These are phyloP conservation scores for Cymbidium sinense DNA, from an alignment of 106 monocot genomes.

Conservation along the genomic window DNA sequence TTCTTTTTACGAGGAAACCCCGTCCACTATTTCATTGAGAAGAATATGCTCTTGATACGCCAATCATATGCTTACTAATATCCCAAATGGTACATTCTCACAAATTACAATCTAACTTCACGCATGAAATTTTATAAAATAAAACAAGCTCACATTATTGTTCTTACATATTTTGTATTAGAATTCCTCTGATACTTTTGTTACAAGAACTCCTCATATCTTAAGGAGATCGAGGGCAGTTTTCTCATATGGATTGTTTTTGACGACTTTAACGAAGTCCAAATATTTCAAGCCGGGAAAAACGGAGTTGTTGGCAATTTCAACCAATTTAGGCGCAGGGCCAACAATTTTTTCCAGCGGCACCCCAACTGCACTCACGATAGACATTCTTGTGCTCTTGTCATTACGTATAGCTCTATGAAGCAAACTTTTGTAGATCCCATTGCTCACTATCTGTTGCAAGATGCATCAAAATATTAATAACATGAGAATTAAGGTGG, in stretches of 20 bases:
- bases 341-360: not conserved
- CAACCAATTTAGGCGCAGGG: not conserved
- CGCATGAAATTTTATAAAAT: too few relatives aligned
- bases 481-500: not conserved
- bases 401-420: not conserved
- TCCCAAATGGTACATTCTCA: too few relatives aligned
- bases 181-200: too few relatives aligned
- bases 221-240: not conserved
- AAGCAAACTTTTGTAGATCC: conserved; percentile 9
- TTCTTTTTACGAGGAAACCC: too few relatives aligned
- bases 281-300: not conserved
- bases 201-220: not conserved
- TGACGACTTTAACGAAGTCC: not conserved
- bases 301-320: not conserved
- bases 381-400: not conserved
- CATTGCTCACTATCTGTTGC: conserved; percentile 10
- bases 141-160: too few relatives aligned
- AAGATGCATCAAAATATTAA: not conserved
- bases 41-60: too few relatives aligned
- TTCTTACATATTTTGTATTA: too few relatives aligned
- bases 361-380: not conserved
- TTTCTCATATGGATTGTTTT: not conserved
- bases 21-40: too few relatives aligned
- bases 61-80: too few relatives aligned
- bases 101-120: too few relatives aligned